Base-by-base conservation (phyloP, 2,329 filamentous ascomycete genomes). In the Talaromyces rugulosus region DNA sequence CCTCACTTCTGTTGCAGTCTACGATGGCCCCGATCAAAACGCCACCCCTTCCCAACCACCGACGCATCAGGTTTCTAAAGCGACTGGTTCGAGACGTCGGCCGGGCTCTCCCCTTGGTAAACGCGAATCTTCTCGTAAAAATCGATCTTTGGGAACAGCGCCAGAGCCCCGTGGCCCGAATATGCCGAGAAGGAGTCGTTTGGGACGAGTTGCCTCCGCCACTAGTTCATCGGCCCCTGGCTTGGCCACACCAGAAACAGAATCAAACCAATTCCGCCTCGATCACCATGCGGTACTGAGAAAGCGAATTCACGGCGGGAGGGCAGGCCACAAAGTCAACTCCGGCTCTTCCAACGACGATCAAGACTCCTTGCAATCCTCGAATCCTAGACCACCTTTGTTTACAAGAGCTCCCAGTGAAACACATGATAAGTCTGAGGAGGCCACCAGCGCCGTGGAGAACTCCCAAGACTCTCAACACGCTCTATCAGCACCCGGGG, bases 41-140 rank as follows among this genome's bases (percentile, higher is more conserved):
- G 58, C 68, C 42, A 71, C 69, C 56, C 70, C 70, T 42, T 68
- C 71, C 51, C 66, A 66, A 14, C 66, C 67, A 59, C 60, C 68
- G 12, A 66, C 68, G 36, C 70, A 62, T 51, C 71, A 70, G 34
- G 62, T 68, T 6, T 67, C 70, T 5, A 69, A 61, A 56, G 66
- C 65, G 12, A 63, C 71, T 34, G 70, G 62, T 51, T 62, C 70
- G 61, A 77, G 78, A 66, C 80, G 83, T 69, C 82, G 82, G 62
- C 79, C 80, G 9, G 76, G 81, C 18, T 82, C 83, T 16, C 82
- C 83, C 8, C 78, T 82, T 18, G 83, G 83, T 8, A 80, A 85
- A 62, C 77, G 80, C 36, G 84, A 86, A 69, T 80, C 81, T 59
- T 81, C 78, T 54, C 69, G 66, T 8, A 71, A 68, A 30, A 65